Conservation (phyloP, 305 asterid genomes). For the Striga hermonthica region DNA sequence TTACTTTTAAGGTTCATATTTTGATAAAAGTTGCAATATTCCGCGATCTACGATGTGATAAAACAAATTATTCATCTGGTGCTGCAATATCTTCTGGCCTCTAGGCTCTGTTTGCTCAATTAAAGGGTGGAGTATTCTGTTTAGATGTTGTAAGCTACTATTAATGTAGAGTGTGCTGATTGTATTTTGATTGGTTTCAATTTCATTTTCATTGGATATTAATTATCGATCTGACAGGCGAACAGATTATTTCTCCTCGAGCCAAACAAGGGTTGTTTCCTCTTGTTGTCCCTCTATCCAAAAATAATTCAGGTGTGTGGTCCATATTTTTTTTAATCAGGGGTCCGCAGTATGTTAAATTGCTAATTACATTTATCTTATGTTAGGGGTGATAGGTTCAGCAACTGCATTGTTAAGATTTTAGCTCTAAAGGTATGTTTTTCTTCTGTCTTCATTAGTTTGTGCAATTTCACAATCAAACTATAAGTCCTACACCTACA, state of each 20-base stretch:
- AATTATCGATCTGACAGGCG: constrained; percentile 47
- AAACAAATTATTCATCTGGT: background rate
- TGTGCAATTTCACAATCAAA: no score
- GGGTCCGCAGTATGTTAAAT: constrained; percentile 19
- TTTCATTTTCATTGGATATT: constrained; percentile 24
- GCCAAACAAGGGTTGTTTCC: constrained; percentile 89
- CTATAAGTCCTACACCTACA: no score
- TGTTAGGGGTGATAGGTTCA: constrained; percentile 54
- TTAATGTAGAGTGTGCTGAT: constrained; percentile 1
- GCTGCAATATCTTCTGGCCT: constrained; percentile 1
- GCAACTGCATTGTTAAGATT: constrained; percentile 78
- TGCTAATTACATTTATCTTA: background rate
- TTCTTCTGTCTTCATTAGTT: no score
- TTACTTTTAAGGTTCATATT: background rate
- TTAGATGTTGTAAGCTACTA: background rate
- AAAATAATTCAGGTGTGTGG: constrained; percentile 56
- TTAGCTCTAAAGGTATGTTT: constrained; percentile 72
- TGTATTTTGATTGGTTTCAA: constrained; percentile 3
- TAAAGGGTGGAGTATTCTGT: background rate
- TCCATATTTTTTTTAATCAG: constrained; percentile 5
- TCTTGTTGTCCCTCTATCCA: constrained; percentile 79
- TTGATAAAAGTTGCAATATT: no score
- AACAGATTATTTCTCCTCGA: constrained; percentile 76
- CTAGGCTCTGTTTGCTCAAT: background rate
- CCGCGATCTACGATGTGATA: no score